These are phyloP conservation scores for Zoysia pacifica DNA, from an alignment of 176 grass and related monocot species.

Conservation along the genomic window DNA sequence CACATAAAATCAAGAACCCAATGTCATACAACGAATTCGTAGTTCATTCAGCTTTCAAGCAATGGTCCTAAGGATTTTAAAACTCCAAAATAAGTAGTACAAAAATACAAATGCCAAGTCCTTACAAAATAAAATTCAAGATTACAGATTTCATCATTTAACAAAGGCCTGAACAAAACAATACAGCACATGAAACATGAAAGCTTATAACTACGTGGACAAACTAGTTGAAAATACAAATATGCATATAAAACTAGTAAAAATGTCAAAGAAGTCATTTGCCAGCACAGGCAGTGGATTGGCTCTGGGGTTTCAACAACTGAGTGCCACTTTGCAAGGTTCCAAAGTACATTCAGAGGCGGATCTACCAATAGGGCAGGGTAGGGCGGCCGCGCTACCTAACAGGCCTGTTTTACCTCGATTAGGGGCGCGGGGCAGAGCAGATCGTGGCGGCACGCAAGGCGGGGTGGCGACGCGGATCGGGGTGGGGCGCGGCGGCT, in stretches of 20 bases:
- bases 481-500: no score
- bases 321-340: neutral
- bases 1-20: conserved; percentile 8
- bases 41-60: neutral
- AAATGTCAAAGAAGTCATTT: neutral
- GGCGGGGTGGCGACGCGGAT: no score
- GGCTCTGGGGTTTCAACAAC: neutral
- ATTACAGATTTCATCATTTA: neutral
- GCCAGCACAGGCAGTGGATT: neutral
- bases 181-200: neutral
- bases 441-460: no score
- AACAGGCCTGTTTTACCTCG: no score
- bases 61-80: neutral
- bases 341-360: neutral
- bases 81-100: neutral
- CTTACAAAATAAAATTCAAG: neutral
- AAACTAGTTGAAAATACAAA: neutral
- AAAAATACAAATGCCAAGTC: neutral
- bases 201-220: neutral
- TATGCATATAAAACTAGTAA: conserved; percentile 2
- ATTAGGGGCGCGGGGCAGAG: no score
- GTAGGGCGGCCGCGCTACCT: no score
- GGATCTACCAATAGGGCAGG: no score
- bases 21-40: neutral
- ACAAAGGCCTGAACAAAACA: neutral